A percentile compares a stretch with the other conserved stretches of the same genome.
Evolutionary conservation across 2,329 filamentous ascomycete species (phyloP).

Genomic region (Zymoseptoria crescenta): DNA sequence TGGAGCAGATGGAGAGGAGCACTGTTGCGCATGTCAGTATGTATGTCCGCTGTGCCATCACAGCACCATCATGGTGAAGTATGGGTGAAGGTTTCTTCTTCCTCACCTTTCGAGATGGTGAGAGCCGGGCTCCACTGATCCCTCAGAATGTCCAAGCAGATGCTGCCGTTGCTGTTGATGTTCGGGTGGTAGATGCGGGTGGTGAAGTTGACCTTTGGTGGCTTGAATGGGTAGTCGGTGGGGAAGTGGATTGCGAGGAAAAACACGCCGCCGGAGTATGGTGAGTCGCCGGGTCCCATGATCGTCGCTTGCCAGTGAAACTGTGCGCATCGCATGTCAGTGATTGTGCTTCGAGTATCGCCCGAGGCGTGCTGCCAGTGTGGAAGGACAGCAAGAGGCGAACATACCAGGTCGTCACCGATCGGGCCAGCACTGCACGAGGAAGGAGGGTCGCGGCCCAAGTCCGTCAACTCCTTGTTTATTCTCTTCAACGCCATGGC

Average conservation of each 20-base stretch:
- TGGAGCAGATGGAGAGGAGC: conserved; percentile 96
- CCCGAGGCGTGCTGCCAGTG: conserved; percentile 3
- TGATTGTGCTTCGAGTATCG: conserved; percentile 14
- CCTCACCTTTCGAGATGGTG: conserved; percentile 90
- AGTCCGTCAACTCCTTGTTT: conserved; percentile 82
- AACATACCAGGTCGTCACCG: conserved; percentile 92
- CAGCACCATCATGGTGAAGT: conserved; percentile 4
- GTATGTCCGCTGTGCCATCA: conserved; percentile 3
- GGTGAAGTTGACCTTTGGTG: conserved; percentile 99
- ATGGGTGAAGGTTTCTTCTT: conserved; percentile 1
- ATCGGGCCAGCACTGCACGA: conserved; percentile 97
- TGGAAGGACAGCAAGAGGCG: conserved; percentile 8
- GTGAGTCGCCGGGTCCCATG: conserved; percentile 96
- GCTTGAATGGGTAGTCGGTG: conserved; percentile 99
- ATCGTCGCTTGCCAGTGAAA: conserved; percentile 99
- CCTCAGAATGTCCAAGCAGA: conserved; percentile 95
- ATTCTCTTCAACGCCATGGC: conserved; percentile 85
- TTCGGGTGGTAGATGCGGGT: conserved; percentile 99
- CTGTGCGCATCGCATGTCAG: conserved; percentile 44
- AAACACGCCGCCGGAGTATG: conserved; percentile 97
- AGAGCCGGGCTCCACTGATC: conserved; percentile 98
- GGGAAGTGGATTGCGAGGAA: conserved; percentile 99
- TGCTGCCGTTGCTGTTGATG: conserved; percentile 99
- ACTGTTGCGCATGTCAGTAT: conserved; percentile 48
- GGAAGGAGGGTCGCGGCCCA: conserved; percentile 93